Conservation (phyloP, 2,329 filamentous ascomycete genomes). For the Fusarium tuaranense region DNA sequence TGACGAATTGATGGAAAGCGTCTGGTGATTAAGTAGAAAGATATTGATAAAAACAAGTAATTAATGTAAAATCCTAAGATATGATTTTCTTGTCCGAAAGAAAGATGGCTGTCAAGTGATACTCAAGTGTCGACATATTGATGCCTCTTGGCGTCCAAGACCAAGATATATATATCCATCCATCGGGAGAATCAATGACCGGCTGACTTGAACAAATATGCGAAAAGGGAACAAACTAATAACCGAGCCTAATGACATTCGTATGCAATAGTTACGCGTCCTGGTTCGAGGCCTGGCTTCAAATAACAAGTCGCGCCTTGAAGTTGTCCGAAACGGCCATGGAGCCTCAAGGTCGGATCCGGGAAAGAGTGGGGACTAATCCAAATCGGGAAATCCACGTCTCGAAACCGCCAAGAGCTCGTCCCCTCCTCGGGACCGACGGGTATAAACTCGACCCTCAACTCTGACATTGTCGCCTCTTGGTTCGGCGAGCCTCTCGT, state of each 20-base stretch:
- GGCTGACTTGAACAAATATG: conserved; percentile 2
- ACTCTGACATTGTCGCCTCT: conserved; percentile 3
- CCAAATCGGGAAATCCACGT: conserved; percentile 27
- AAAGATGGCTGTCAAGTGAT: background rate
- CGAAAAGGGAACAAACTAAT: background rate
- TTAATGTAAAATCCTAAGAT: background rate
- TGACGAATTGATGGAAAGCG: background rate
- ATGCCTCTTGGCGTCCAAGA: background rate
- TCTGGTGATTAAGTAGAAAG: background rate
- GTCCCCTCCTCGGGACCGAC: conserved; percentile 41
- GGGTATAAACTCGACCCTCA: conserved; percentile 26
- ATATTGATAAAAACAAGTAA: background rate
- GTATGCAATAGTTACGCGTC: conserved; percentile 2
- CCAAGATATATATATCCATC: conserved; percentile 32
- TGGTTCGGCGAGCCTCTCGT: conserved; percentile 17
- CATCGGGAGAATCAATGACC: conserved; percentile 25
- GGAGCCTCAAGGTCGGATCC: conserved; percentile 34
- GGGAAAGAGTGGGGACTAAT: conserved; percentile 32
- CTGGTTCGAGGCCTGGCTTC: conserved; percentile 4
- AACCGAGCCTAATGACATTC: conserved; percentile 2
- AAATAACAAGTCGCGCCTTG: conserved; percentile 1
- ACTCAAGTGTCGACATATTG: background rate
- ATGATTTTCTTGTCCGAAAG: background rate
- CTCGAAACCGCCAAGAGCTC: conserved; percentile 5
- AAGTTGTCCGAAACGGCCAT: conserved; percentile 18